Conservation (phyloP, 352 stramenopile genomes). For the Globisporangium abappressorium region DNA sequence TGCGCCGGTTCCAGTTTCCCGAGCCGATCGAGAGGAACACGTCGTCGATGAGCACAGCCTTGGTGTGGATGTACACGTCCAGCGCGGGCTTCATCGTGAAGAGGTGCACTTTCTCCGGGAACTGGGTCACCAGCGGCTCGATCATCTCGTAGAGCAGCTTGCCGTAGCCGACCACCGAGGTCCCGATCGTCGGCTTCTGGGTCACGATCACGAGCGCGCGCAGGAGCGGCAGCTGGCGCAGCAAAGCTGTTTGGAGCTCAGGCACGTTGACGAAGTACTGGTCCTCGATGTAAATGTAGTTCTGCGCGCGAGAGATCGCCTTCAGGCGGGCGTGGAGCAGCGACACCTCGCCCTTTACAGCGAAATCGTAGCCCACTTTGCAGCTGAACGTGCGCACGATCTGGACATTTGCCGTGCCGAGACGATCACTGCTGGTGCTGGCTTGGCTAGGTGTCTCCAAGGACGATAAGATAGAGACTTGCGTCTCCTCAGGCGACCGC, state of each 20-base stretch:
- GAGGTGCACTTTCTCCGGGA: slow-evolving; percentile 32
- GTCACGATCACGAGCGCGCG: slow-evolving; percentile 28
- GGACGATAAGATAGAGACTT: background rate
- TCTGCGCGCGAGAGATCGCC: slow-evolving; percentile 30
- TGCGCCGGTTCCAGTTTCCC: slow-evolving; percentile 64
- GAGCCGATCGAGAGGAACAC: slow-evolving; percentile 23
- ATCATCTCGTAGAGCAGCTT: slow-evolving; percentile 41
- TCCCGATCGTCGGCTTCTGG: slow-evolving; percentile 17
- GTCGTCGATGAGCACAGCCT: slow-evolving; percentile 35
- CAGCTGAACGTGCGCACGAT: slow-evolving; percentile 43
- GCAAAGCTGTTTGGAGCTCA: slow-evolving; percentile 25
- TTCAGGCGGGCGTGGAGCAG: slow-evolving; percentile 32
- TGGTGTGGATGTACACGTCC: slow-evolving; percentile 54
- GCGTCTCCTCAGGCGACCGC: background rate
- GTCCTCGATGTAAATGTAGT: slow-evolving; percentile 47
- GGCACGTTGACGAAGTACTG: slow-evolving; percentile 50
- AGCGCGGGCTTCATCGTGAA: slow-evolving; percentile 20
- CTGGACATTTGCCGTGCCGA: slow-evolving; percentile 22
- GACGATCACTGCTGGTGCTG: background rate
- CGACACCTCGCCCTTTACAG: slow-evolving; percentile 30
- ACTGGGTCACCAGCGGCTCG: slow-evolving; percentile 27
- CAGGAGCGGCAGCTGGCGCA: slow-evolving; percentile 27
- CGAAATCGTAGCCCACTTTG: slow-evolving; percentile 31
- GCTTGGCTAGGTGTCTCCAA: background rate
- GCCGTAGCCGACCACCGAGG: slow-evolving; percentile 26